Evolutionary conservation across 176 grass and related monocot genomes (phyloP).

Genomic region (Chloris gayana): DNA sequence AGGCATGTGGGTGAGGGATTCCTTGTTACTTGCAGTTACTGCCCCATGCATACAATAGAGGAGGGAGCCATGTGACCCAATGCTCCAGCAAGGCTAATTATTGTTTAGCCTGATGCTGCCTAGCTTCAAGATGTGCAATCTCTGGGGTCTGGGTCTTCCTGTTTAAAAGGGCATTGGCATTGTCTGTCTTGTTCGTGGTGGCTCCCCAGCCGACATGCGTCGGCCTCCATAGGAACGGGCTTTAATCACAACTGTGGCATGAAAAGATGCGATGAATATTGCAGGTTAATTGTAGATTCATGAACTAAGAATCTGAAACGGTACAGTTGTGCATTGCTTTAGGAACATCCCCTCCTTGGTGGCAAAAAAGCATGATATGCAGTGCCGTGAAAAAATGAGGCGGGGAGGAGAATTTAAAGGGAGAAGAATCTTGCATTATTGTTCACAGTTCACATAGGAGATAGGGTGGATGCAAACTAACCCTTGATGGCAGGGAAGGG

Average conservation of each 20-base stretch:
- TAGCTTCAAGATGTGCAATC: conserved; percentile 27
- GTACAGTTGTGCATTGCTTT: conserved; percentile 37
- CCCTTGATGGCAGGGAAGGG: conserved; percentile 41
- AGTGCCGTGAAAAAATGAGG: conserved; percentile 29
- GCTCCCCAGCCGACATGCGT: conserved; percentile 12
- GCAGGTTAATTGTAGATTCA: conserved; percentile 3
- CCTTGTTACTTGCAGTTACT: conserved; percentile 53
- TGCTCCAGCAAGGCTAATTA: conserved; percentile 47
- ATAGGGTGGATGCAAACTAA: conserved; percentile 47
- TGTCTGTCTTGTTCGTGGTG: conserved; percentile 21
- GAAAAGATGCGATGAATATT: conserved; percentile 27
- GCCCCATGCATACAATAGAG: conserved; percentile 43
- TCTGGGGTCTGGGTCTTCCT: conserved; percentile 16
- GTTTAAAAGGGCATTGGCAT: conserved; percentile 22
- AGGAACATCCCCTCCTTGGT: conserved; percentile 34
- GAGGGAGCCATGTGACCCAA: conserved; percentile 44
- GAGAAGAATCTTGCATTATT: conserved; percentile 51
- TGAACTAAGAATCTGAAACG: conserved; percentile 39
- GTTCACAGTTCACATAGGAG: conserved; percentile 48
- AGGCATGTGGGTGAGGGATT: conserved; percentile 44
- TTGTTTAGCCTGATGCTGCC: conserved; percentile 24
- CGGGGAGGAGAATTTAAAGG: conserved; percentile 25
- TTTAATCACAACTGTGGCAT: conserved; percentile 17
- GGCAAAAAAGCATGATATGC: conserved; percentile 8
- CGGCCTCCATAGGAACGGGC: neutral